Evolutionary conservation across 1,284 basidiomycete species (phyloP).

Genomic region (Sanghuangporus baumii): DNA sequence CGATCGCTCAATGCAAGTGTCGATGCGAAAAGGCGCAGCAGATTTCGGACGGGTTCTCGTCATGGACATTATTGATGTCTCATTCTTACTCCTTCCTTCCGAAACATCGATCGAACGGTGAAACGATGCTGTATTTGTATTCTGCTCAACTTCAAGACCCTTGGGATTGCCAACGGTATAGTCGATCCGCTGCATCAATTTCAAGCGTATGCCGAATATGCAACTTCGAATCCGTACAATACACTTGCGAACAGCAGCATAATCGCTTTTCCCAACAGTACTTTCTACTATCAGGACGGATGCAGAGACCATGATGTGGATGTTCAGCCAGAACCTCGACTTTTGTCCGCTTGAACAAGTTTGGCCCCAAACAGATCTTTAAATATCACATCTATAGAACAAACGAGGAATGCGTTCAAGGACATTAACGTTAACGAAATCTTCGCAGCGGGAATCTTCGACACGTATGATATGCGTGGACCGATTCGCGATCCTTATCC

Average conservation of each 20-base stretch:
- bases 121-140: too few relatives aligned
- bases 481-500: constrained; percentile 50
- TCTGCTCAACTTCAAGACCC: constrained; percentile 50
- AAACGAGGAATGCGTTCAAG: constrained; percentile 44
- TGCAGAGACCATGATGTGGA: constrained; percentile 45
- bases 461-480: constrained; percentile 50
- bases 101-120: too few relatives aligned
- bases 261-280: constrained; percentile 36
- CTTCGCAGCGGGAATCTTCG: constrained; percentile 43
- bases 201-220: constrained; percentile 49
- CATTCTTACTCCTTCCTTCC: too few relatives aligned
- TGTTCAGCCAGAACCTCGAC: neutral
- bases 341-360: neutral
- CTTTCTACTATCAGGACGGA: constrained; percentile 40
- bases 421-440: constrained; percentile 56
- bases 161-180: constrained; percentile 58
- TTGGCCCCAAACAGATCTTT: constrained; percentile 35
- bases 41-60: too few relatives aligned
- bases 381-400: constrained; percentile 42
- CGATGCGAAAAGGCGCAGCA: too few relatives aligned
- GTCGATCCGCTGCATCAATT: constrained; percentile 59
- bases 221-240: constrained; percentile 50
- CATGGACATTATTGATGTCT: too few relatives aligned
- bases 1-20: too few relatives aligned
- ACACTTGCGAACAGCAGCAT: constrained; percentile 38